phyloP scores from a whole-genome alignment of 1,284 basidiomycete species.

The Coniferiporia sulphurascens region DNA sequence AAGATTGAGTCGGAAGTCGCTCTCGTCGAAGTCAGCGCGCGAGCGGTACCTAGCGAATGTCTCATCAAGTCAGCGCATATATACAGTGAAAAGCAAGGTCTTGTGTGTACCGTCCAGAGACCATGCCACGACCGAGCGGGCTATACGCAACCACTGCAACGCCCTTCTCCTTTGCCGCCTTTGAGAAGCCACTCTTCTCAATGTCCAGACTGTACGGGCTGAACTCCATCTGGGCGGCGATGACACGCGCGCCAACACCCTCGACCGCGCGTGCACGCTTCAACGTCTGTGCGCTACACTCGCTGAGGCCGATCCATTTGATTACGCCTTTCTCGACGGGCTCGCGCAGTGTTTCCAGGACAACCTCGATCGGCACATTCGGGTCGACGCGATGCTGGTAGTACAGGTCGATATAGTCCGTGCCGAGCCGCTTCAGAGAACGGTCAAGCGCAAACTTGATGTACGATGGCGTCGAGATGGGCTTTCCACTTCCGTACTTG shows the following conservation, averaged over 20 bases:
- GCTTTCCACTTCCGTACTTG: background rate
- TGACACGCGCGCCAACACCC: conserved; percentile 18
- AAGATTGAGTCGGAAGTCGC: conserved; percentile 28
- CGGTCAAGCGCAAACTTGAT: conserved; percentile 22
- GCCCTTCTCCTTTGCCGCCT: conserved; percentile 30
- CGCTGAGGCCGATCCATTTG: conserved; percentile 32
- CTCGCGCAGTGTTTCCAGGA: no score
- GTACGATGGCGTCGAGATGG: no score
- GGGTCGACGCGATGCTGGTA: conserved; percentile 29
- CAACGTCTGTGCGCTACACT: conserved; percentile 34
- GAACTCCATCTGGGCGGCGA: background rate
- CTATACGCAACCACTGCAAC: conserved; percentile 37
- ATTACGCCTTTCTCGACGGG: conserved; percentile 27
- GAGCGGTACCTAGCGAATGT: conserved; percentile 20
- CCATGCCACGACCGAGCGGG: conserved; percentile 33
- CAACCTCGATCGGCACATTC: conserved; percentile 29
- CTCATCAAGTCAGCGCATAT: background rate
- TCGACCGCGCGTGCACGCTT: conserved; percentile 29
- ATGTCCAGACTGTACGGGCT: background rate
- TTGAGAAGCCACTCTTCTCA: conserved; percentile 27
- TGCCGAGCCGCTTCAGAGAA: conserved; percentile 24
- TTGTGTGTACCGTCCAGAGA: conserved; percentile 29
- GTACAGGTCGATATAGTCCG: conserved; percentile 28
- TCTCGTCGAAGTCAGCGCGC: conserved; percentile 32
- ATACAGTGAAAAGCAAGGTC: no score